phyloP scores from a whole-genome alignment of 208 protist genomes.

The Crithidia sp. region DNA sequence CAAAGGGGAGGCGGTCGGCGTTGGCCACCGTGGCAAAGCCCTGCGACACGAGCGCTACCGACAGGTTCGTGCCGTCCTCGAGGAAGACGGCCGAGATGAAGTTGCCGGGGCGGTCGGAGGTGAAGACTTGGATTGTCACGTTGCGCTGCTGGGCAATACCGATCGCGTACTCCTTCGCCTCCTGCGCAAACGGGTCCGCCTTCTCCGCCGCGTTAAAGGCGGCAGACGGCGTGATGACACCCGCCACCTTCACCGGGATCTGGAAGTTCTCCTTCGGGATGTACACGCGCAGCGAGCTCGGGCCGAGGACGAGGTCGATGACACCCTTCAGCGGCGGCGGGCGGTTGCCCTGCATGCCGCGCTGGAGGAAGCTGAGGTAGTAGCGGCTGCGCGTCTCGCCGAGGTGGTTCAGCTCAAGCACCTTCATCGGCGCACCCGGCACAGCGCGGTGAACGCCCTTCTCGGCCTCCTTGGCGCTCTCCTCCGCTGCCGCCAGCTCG shows the following conservation, averaged over 20 bases:
- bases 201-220: constrained; percentile 40
- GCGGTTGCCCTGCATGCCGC: constrained; percentile 86
- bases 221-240: constrained; percentile 75
- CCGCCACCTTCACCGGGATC: constrained; percentile 84
- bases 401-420: constrained; percentile 85
- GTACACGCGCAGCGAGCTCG: constrained; percentile 86
- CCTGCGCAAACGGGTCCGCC: constrained; percentile 73
- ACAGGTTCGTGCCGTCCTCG: constrained; percentile 74
- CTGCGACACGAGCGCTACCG: constrained; percentile 68
- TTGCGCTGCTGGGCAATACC: constrained; percentile 75
- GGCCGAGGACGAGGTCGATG: constrained; percentile 82
- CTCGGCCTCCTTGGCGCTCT: constrained; percentile 46
- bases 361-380: constrained; percentile 90
- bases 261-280: constrained; percentile 90
- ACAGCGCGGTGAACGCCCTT: constrained; percentile 58
- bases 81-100: constrained; percentile 79
- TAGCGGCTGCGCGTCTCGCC: constrained; percentile 79
- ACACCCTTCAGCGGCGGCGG: constrained; percentile 74
- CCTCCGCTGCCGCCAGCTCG: constrained; percentile 67
- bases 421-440: constrained; percentile 46
- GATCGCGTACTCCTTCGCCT: constrained; percentile 79
- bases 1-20: constrained; percentile 74
- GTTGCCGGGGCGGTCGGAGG: constrained; percentile 85
- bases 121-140: constrained; percentile 86
- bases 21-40: constrained; percentile 84